These are phyloP conservation scores for Zea luxurians DNA, from an alignment of 176 grass and related monocot genomes.

Conservation along the genomic window DNA sequence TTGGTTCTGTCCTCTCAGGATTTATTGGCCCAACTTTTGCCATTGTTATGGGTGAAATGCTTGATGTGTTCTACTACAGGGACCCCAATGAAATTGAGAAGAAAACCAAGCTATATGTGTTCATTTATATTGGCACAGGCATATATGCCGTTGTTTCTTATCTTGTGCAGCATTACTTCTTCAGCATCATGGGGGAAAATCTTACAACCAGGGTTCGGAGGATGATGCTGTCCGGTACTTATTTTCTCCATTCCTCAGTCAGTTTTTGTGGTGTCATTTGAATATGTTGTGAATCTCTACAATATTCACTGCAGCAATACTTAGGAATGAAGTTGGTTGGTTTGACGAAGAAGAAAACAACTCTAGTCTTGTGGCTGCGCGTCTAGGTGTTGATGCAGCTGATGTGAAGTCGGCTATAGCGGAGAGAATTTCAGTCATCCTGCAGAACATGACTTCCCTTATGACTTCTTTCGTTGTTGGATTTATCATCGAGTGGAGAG, in stretches of 20 bases:
- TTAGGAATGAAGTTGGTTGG: constrained; percentile 98
- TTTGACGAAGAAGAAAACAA: constrained; percentile 98
- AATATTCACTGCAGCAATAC: constrained; percentile 63
- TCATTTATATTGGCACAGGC: constrained; percentile 97
- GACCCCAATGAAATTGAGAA: constrained; percentile 79
- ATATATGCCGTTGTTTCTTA: constrained; percentile 90
- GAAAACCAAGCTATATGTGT: constrained; percentile 87
- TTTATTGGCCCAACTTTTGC: constrained; percentile 95
- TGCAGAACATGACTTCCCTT: constrained; percentile 91
- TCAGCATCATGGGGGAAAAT: constrained; percentile 99
- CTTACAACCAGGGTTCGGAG: constrained; percentile 91
- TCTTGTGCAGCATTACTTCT: constrained; percentile 96
- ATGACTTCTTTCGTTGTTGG: constrained; percentile 91
- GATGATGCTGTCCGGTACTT: constrained; percentile 94
- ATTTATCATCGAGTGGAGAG: constrained; percentile 91
- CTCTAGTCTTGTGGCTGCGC: constrained; percentile 85
- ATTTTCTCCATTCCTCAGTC: constrained; percentile 3
- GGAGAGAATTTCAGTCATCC: constrained; percentile 91
- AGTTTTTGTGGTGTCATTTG: constrained; percentile 9
- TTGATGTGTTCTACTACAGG: constrained; percentile 94
- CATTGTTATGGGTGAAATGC: constrained; percentile 96
- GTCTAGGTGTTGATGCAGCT: constrained; percentile 86
- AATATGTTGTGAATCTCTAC: constrained; percentile 9
- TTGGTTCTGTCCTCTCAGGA: constrained; percentile 88
- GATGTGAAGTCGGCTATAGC: constrained; percentile 92